phyloP scores from a whole-genome alignment of 2,329 filamentous ascomycete genomes.

The Penicillium sp. region DNA sequence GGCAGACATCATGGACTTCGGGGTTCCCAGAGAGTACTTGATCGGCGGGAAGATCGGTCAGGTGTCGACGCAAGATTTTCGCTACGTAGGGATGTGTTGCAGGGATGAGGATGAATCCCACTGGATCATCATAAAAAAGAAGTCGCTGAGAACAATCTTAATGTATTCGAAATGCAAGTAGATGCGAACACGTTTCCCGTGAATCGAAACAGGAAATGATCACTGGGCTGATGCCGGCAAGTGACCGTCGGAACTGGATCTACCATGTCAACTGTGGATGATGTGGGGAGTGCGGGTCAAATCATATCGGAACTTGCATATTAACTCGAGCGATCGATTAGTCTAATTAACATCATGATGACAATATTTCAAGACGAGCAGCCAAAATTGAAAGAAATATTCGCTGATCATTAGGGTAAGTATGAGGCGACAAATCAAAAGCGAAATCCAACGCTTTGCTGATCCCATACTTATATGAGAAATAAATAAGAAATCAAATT shows the following conservation, averaged over 20 bases:
- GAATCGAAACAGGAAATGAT: background rate
- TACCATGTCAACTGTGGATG: slow-evolving; percentile 7
- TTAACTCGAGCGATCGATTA: slow-evolving; percentile 18
- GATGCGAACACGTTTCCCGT: background rate
- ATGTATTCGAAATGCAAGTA: background rate
- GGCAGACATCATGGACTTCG: background rate
- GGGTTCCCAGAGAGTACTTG: background rate
- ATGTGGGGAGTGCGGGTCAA: slow-evolving; percentile 14
- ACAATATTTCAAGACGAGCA: background rate
- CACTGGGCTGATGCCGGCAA: background rate
- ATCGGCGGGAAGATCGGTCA: background rate
- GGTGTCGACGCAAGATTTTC: background rate
- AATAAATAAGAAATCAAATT: background rate
- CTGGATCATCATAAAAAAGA: background rate
- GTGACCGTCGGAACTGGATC: slow-evolving; percentile 17
- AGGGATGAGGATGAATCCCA: background rate
- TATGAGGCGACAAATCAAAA: slow-evolving; percentile 1
- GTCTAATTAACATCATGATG: slow-evolving; percentile 17
- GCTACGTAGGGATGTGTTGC: background rate
- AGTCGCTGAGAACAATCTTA: background rate
- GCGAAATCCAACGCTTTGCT: slow-evolving; percentile 7
- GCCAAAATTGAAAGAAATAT: background rate
- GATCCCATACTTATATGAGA: background rate
- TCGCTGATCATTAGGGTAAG: slow-evolving; percentile 6
- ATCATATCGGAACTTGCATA: slow-evolving; percentile 8